Evolutionary conservation across 2,329 filamentous ascomycete species (phyloP), one percentile per base, ranked within the genome.

Genomic region (Colletotrichum cuscutae): DNA sequence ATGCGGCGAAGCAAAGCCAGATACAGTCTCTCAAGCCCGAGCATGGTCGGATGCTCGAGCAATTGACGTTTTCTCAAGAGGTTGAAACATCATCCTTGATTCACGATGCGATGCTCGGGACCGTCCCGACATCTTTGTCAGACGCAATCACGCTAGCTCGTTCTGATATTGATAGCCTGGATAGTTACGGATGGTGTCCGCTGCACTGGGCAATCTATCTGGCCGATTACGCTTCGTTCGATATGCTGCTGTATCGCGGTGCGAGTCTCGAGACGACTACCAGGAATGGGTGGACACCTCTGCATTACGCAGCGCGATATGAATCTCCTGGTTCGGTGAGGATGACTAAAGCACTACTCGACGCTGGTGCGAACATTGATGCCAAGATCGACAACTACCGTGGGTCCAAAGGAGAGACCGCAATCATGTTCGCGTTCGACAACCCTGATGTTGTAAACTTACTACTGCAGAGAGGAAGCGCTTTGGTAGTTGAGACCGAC

Each of bases 371-470:
- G 19, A 37, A 65, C 35, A 13, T 65, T 7, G 9, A 65, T 13
- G 61, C 61, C n/a, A 35, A 53, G 24, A 37, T 69, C 6, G 24
- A 22, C 19, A 58, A 58, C 22, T 42, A 57, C 19, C 7, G 26
- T 24, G 15, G 35, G 4, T 8, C 37, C 52, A 49, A 4, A 65
- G 61, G 67, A n/a, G 37, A 65, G 28, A 65, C 52, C 19, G 60
- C 67, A 15, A 65, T 65, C 28, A 35, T 52, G 7, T 69, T 69
- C 12, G 61, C 67, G 11, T 69, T 69, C 28, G 53, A 69, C 28
- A 65, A 65, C 28, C 52, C 67, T 6, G 53, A 35, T 15, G 65
- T 69, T 52, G 7, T 69, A 8, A 30, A 24, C 52, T 9, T 69
- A 32, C 52, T 65, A 9, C 5, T 69, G 67, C 28, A 56, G 11